Percentiles rank a stretch among this genome's conserved stretches.
Conservation (phyloP, 2,329 filamentous ascomycete genomes). For the Didymosphaeria variabile region DNA sequence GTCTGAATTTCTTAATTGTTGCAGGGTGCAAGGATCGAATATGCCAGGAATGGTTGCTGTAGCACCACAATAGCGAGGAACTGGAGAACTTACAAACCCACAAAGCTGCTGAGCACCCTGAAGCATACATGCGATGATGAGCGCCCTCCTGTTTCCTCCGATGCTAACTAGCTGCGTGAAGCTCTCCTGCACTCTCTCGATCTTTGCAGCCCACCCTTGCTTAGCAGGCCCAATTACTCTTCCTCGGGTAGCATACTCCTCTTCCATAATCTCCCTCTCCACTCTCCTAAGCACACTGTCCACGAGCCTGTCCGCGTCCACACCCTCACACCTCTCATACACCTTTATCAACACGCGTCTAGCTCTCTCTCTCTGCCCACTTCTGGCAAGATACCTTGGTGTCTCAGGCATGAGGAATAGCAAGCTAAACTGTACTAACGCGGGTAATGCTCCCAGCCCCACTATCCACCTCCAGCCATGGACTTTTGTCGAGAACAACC, state of each 20-base stretch:
- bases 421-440: slow-evolving; percentile 73
- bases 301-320: slow-evolving; percentile 58
- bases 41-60: too few species aligned
- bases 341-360: slow-evolving; percentile 70
- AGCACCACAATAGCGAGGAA: neutral
- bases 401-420: slow-evolving; percentile 84
- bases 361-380: slow-evolving; percentile 69
- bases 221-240: slow-evolving; percentile 44
- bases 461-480: slow-evolving; percentile 91
- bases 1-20: neutral
- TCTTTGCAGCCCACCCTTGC: slow-evolving; percentile 40
- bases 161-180: slow-evolving; percentile 57
- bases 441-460: slow-evolving; percentile 81
- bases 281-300: slow-evolving; percentile 73
- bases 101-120: slow-evolving; percentile 90
- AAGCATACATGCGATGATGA: slow-evolving; percentile 85
- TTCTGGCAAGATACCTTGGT: slow-evolving; percentile 84
- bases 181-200: slow-evolving; percentile 63
- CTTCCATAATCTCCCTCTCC: slow-evolving; percentile 76
- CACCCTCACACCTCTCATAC: slow-evolving; percentile 57
- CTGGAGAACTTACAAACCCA: slow-evolving; percentile 54
- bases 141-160: slow-evolving; percentile 71
- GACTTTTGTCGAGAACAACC: slow-evolving; percentile 67
- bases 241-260: slow-evolving; percentile 61
- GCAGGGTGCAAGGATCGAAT: neutral